Evolutionary conservation across 2,329 filamentous ascomycete species (phyloP).

Genomic region (Cladorrhinum sp.): DNA sequence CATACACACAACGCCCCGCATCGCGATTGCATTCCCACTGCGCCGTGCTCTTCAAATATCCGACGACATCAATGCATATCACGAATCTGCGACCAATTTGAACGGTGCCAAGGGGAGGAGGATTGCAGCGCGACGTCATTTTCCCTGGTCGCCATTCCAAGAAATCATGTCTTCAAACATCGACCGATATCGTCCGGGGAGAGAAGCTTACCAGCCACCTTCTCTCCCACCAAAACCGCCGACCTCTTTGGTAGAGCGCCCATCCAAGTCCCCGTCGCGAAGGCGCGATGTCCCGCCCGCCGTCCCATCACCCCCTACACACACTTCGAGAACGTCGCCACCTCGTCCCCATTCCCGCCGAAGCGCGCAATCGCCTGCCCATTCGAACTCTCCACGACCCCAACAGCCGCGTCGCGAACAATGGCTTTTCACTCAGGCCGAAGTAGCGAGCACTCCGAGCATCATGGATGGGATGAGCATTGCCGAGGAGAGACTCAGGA

Average conservation of each 20-base stretch:
- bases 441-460: conserved; percentile 78
- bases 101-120: conserved; percentile 1
- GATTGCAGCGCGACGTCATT: background rate
- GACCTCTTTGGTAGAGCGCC: conserved; percentile 37
- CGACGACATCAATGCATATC: conserved; percentile 3
- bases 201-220: conserved; percentile 57
- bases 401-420: conserved; percentile 51
- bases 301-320: conserved; percentile 58
- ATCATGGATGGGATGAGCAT: conserved; percentile 76
- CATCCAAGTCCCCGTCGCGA: conserved; percentile 49
- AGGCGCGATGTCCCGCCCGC: conserved; percentile 58
- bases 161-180: conserved; percentile 33
- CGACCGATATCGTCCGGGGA: conserved; percentile 55
- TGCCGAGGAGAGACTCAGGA: conserved; percentile 72
- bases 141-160: background rate
- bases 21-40: background rate
- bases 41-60: background rate
- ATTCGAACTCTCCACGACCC: conserved; percentile 38
- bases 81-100: background rate
- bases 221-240: conserved; percentile 38
- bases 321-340: conserved; percentile 53
- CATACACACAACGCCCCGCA: background rate
- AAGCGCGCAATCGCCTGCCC: conserved; percentile 43
- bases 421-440: conserved; percentile 86
- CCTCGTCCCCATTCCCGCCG: conserved; percentile 46